Conservation (phyloP, 768 basidiomycete genomes). For the Vararia minispora region DNA sequence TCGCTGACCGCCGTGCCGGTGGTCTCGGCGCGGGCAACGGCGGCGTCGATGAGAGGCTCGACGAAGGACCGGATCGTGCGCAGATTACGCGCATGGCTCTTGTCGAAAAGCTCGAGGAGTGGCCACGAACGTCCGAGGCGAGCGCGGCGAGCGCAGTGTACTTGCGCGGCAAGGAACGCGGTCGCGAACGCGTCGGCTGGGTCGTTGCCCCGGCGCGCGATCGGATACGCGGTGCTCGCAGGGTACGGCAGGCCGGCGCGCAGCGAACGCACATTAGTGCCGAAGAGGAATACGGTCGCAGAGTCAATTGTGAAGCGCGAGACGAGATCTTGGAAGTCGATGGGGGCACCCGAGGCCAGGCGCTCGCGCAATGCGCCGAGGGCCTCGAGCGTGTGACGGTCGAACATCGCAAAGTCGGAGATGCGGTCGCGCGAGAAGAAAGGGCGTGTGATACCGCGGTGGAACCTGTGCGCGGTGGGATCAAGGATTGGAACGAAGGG, state of each 20-base stretch:
- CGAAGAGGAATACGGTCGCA: slow-evolving; percentile 44
- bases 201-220: too few species aligned
- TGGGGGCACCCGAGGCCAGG: slow-evolving; percentile 1
- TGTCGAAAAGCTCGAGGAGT: slow-evolving; percentile 12
- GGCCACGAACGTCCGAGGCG: slow-evolving; percentile 13
- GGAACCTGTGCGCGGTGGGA: slow-evolving; percentile 13
- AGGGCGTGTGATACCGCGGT: slow-evolving; percentile 26
- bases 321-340: slow-evolving; percentile 27
- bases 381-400: slow-evolving; percentile 18
- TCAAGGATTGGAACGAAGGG: neutral
- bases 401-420: slow-evolving; percentile 25
- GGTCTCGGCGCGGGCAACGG: too few species aligned
- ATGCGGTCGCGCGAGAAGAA: slow-evolving; percentile 26
- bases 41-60: too few species aligned
- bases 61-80: neutral
- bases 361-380: slow-evolving; percentile 10
- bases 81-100: slow-evolving; percentile 8
- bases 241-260: slow-evolving; percentile 27
- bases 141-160: slow-evolving; percentile 8
- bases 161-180: slow-evolving; percentile 9
- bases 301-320: slow-evolving; percentile 41
- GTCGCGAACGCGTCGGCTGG: too few species aligned
- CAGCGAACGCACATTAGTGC: slow-evolving; percentile 30
- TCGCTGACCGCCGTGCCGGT: too few species aligned
- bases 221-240: slow-evolving; percentile 15